Percentiles rank a stretch among this genome's conserved stretches.
phyloP scores from a whole-genome alignment of 225 moss, liverwort and hornwort species.

The Sphagnum contortum region DNA sequence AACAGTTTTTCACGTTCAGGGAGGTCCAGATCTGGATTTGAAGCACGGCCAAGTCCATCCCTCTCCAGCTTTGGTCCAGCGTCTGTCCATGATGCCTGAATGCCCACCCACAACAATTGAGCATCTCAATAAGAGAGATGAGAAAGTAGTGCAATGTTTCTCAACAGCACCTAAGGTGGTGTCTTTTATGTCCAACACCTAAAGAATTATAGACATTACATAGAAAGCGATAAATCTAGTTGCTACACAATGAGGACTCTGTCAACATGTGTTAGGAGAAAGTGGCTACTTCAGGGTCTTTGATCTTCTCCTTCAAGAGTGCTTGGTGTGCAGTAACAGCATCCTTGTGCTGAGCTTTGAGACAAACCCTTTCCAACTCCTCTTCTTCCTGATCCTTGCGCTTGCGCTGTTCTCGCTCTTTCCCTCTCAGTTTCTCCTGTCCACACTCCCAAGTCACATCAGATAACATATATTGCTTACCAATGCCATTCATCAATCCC shows the following conservation, averaged over 20 bases:
- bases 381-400: slow-evolving; percentile 86
- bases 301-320: slow-evolving; percentile 76
- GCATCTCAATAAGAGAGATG: too few relatives aligned
- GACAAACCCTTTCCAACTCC: slow-evolving; percentile 73
- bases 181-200: too few relatives aligned
- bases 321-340: slow-evolving; percentile 74
- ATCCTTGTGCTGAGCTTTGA: slow-evolving; percentile 80
- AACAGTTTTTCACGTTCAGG: slow-evolving; percentile 65
- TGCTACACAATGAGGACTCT: too few relatives aligned
- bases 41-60: slow-evolving; percentile 70
- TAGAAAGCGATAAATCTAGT: too few relatives aligned
- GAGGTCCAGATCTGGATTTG: slow-evolving; percentile 68
- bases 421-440: slow-evolving; percentile 72
- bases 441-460: background rate
- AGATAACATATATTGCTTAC: background rate
- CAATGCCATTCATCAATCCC: background rate
- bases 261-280: background rate
- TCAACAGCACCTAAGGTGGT: too few relatives aligned
- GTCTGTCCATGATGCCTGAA: slow-evolving; percentile 78
- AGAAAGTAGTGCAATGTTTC: too few relatives aligned
- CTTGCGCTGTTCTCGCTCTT: slow-evolving; percentile 76
- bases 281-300: slow-evolving; percentile 61
- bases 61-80: slow-evolving; percentile 73
- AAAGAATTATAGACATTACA: too few relatives aligned
- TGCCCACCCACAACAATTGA: background rate